Conservation (phyloP, 2,329 filamentous ascomycete genomes). For the Biscogniauxia mediterranea region DNA sequence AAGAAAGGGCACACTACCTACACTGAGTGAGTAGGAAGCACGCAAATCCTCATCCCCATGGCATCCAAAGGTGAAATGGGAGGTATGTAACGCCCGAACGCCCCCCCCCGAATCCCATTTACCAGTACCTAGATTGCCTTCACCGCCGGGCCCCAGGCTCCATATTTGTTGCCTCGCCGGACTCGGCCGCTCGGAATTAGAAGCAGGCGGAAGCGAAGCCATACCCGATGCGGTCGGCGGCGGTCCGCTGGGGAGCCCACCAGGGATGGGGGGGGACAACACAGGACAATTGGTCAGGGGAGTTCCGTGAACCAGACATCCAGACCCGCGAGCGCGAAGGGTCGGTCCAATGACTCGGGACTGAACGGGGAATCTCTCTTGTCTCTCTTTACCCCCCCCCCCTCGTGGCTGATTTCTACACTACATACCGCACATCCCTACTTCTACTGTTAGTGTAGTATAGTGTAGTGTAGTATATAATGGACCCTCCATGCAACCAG, state of each 20-base stretch:
- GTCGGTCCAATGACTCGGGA: constrained; percentile 10
- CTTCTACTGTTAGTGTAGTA: too few species aligned
- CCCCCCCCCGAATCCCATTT: too few species aligned
- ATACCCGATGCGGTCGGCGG: constrained; percentile 13
- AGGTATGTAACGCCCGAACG: neutral
- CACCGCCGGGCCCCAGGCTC: neutral
- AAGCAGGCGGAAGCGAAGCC: neutral
- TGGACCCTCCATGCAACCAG: neutral
- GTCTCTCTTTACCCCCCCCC: neutral
- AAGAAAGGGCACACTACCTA: neutral
- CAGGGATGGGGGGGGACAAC: too few species aligned
- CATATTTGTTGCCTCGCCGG: neutral
- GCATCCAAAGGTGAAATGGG: neutral
- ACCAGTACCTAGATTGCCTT: neutral
- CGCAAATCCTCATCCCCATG: neutral
- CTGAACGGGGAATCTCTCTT: too few species aligned
- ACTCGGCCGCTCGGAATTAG: neutral
- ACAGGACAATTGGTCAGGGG: too few species aligned
- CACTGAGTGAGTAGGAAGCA: neutral
- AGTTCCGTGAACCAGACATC: constrained; percentile 6
- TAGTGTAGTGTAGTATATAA: neutral
- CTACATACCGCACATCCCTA: neutral
- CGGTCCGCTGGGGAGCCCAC: neutral
- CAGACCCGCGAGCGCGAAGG: constrained; percentile 4
- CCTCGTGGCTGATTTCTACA: constrained; percentile 18